phyloP scores from a whole-genome alignment of 2,329 filamentous ascomycete species.

The Diplodia scrobiculata region DNA sequence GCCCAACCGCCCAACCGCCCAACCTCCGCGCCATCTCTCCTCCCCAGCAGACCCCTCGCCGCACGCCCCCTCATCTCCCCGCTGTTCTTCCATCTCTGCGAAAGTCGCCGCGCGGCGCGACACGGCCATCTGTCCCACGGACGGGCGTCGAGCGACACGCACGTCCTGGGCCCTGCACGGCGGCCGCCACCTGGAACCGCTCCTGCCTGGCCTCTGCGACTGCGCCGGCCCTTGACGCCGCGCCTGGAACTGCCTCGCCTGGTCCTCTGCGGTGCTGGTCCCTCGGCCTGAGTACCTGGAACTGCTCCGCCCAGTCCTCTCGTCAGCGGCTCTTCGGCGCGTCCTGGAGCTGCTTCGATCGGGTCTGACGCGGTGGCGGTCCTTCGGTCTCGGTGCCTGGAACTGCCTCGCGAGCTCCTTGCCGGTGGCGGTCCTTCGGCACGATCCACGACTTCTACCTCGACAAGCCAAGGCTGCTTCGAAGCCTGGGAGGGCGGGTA shows the following conservation, averaged over 20 bases:
- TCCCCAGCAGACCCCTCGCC: background rate
- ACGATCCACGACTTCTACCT: background rate
- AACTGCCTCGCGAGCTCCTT: slow-evolving; percentile 1
- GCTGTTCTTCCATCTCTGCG: background rate
- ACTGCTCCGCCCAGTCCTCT: background rate
- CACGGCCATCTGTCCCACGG: background rate
- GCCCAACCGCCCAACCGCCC: too few species aligned
- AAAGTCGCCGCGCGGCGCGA: background rate
- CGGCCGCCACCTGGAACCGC: slow-evolving; percentile 1
- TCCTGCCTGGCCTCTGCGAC: background rate
- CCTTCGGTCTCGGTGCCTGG: slow-evolving; percentile 2
- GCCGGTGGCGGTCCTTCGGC: slow-evolving; percentile 12
- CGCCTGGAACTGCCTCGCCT: slow-evolving; percentile 13
- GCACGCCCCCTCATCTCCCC: background rate
- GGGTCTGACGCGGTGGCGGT: background rate
- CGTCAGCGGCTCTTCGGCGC: slow-evolving; percentile 7
- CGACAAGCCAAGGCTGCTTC: slow-evolving; percentile 18
- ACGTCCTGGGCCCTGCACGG: background rate
- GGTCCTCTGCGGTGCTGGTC: slow-evolving; percentile 3
- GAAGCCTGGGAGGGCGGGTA: slow-evolving; percentile 26
- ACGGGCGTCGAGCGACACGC: background rate
- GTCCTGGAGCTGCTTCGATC: slow-evolving; percentile 2
- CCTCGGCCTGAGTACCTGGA: slow-evolving; percentile 12
- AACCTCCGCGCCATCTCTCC: background rate
- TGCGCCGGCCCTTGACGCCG: background rate